A percentile compares a stretch with the other conserved stretches of the same genome.
These are phyloP conservation scores for Mycena crocata DNA, from an alignment of 768 basidiomycete species.

Conservation along the genomic window DNA sequence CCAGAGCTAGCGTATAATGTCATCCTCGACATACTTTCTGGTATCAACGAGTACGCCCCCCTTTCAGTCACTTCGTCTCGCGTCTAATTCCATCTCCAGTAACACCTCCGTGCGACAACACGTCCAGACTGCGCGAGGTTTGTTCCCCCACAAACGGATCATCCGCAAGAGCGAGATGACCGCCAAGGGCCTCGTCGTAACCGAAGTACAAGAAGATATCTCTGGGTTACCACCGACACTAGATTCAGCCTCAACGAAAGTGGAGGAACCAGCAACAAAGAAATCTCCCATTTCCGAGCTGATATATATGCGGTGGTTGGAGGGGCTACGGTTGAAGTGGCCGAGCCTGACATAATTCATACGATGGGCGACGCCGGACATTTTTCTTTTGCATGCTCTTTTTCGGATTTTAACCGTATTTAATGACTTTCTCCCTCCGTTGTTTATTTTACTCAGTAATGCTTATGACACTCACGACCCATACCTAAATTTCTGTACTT, in stretches of 20 bases:
- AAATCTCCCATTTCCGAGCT: slow-evolving; percentile 95
- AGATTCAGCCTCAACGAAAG: slow-evolving; percentile 49
- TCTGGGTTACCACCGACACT: slow-evolving; percentile 58
- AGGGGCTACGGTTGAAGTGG: slow-evolving; percentile 93
- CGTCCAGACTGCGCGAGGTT: slow-evolving; percentile 79
- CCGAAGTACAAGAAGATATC: slow-evolving; percentile 83
- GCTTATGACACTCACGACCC: slow-evolving; percentile 26
- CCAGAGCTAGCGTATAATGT: slow-evolving; percentile 89
- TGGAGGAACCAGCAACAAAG: slow-evolving; percentile 60
- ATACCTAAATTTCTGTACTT: slow-evolving; percentile 25
- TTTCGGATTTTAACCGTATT: slow-evolving; percentile 17
- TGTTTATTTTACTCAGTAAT: slow-evolving; percentile 26
- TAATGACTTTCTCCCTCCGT: slow-evolving; percentile 12
- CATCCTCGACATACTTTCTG: slow-evolving; percentile 89
- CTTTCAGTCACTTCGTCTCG: slow-evolving; percentile 7
- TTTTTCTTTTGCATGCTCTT: slow-evolving; percentile 1
- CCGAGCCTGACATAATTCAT: slow-evolving; percentile 67
- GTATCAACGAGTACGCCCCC: slow-evolving; percentile 86
- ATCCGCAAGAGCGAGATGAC: slow-evolving; percentile 89
- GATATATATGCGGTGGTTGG: slow-evolving; percentile 97
- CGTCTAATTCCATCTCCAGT: slow-evolving; percentile 53
- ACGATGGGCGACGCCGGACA: neutral
- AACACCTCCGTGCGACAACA: slow-evolving; percentile 84
- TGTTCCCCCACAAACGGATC: slow-evolving; percentile 87
- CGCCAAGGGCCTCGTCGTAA: slow-evolving; percentile 82